phyloP scores from a whole-genome alignment of 768 basidiomycete species.

The Leccinum rimulosum region DNA sequence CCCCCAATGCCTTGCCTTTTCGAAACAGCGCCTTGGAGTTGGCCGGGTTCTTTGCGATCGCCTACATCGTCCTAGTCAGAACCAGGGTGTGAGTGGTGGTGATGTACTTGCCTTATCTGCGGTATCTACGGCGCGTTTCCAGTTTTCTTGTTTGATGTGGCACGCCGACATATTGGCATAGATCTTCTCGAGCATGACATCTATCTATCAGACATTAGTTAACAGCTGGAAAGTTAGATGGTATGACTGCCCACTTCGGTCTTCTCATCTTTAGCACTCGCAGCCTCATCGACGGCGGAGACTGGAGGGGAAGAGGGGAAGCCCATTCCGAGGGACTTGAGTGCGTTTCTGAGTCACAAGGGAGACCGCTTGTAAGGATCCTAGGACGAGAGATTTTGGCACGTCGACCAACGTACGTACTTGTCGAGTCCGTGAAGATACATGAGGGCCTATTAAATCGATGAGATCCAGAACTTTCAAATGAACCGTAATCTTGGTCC shows the following conservation, averaged over 20 bases:
- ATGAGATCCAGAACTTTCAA: slow-evolving; percentile 2
- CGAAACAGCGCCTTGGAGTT: slow-evolving; percentile 81
- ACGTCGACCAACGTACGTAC: slow-evolving; percentile 47
- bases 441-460: slow-evolving; percentile 54
- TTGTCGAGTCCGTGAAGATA: slow-evolving; percentile 77
- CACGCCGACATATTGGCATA: slow-evolving; percentile 86
- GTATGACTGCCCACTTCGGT: slow-evolving; percentile 52
- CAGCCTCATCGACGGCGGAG: slow-evolving; percentile 30
- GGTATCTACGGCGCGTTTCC: slow-evolving; percentile 76
- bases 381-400: not conserved
- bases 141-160: slow-evolving; percentile 77
- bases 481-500: not conserved
- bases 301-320: not conserved
- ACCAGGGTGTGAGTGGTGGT: not conserved
- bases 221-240: not conserved
- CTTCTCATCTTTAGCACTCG: slow-evolving; percentile 47
- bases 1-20: slow-evolving; percentile 76
- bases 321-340: slow-evolving; percentile 49
- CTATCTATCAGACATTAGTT: slow-evolving; percentile 46
- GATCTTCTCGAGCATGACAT: slow-evolving; percentile 75
- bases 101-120: slow-evolving; percentile 61
- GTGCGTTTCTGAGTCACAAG: slow-evolving; percentile 44
- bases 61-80: slow-evolving; percentile 39
- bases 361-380: slow-evolving; percentile 4
- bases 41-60: slow-evolving; percentile 67